Conservation (phyloP, 495 filamentous ascomycete species). For the Lasiosphaeria miniovina region DNA sequence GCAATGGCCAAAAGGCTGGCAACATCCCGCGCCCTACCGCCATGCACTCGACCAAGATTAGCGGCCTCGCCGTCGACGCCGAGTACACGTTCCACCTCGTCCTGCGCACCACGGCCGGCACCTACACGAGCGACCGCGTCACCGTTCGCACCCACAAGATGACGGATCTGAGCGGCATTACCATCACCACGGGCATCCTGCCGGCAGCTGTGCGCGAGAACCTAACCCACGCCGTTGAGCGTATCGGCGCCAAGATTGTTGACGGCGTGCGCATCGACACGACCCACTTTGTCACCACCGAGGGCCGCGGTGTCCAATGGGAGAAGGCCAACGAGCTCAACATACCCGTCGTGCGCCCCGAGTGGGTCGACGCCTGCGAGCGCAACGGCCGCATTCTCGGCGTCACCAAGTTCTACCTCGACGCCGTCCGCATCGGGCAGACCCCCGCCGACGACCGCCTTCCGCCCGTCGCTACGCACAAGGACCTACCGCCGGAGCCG, state of each 20-base stretch:
- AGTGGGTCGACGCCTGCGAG: conserved; percentile 96
- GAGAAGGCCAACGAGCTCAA: conserved; percentile 97
- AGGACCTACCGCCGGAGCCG: conserved; percentile 37
- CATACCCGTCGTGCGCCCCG: conserved; percentile 94
- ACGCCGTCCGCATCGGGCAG: conserved; percentile 52
- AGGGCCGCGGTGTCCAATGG: conserved; percentile 85
- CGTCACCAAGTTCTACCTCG: conserved; percentile 92
- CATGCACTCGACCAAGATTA: conserved; percentile 93
- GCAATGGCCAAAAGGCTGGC: conserved; percentile 94
- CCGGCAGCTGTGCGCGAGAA: conserved; percentile 70
- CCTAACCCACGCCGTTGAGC: conserved; percentile 69
- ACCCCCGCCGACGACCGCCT: conserved; percentile 11
- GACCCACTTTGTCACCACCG: conserved; percentile 98
- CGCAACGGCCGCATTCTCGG: conserved; percentile 88
- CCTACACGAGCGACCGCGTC: conserved; percentile 76
- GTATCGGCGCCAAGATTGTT: conserved; percentile 88
- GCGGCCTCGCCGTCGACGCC: conserved; percentile 90
- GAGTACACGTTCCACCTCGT: conserved; percentile 95
- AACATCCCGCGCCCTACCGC: conserved; percentile 82
- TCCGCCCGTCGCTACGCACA: conserved; percentile 25
- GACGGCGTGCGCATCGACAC: conserved; percentile 94
- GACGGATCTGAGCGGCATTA: conserved; percentile 96
- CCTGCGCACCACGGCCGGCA: conserved; percentile 86
- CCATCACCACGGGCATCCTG: conserved; percentile 86
- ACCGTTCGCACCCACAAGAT: conserved; percentile 93